Base-by-base conservation (phyloP, 1,284 basidiomycete species). In the Apiotrichum veenhuisii region DNA sequence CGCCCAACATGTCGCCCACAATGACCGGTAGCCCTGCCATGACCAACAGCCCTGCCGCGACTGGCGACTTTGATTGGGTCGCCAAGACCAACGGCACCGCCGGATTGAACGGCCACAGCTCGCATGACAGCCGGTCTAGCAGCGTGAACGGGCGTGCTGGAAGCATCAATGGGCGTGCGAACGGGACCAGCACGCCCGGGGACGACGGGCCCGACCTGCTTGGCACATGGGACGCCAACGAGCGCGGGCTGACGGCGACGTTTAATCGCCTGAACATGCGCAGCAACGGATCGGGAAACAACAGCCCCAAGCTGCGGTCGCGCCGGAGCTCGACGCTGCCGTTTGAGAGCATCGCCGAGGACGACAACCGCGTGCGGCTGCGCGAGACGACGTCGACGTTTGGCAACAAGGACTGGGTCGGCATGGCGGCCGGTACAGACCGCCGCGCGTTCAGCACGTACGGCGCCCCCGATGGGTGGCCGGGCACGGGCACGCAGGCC, bases 211-310 rank as follows among this genome's bases (percentile, higher is more conserved):
- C 38, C 27, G 72, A 72, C 54, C 59, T 73, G 47, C 55, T 74
- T 17, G 70, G 71, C 15, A 61, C 57, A 9, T 73, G 69, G 73
- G 65, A 66, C 18, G 55, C 64, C 1, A 62, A 70, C 36, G 67
- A 63, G 8, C 63, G 64, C 11, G 69, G 65, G 9, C 57, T 77
- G 15, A 69, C 70, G 0, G 61, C 70, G 5, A 61, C 61, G 10
- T 74, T 75, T 51, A 53, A 52, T 17, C 48, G 53, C 12, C 26
- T 69, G 23, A 47, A 47, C 51, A 46, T 41, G 33, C 34, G 30
- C 47, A 50, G 42, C 57, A 54, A 40, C 50, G 46, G 33, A 17
- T 46, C 26, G 2, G 38, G 27, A 34, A 47, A 41, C 55, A 54
- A 42, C 46, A 48, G 33, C 18, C 43, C 45, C 2, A 25, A 20